phyloP scores from a whole-genome alignment of 768 basidiomycete genomes.

The Leccinum fibrillosum region DNA sequence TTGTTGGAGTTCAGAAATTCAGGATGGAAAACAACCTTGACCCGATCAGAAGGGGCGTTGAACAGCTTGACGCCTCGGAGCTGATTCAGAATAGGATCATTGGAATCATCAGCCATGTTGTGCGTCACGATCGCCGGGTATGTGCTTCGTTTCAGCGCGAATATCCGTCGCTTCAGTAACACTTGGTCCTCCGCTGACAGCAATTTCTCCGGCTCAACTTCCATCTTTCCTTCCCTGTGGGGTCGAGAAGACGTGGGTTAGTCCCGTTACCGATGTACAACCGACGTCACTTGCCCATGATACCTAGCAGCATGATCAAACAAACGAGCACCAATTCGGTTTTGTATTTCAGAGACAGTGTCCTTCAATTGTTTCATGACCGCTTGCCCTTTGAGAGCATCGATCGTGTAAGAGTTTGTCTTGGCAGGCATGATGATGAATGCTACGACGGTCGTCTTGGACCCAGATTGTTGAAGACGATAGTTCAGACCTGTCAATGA shows the following conservation, averaged over 20 bases:
- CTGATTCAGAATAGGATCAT: slow-evolving; percentile 92
- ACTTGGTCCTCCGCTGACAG: slow-evolving; percentile 92
- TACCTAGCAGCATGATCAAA: slow-evolving; percentile 95
- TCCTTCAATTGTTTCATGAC: slow-evolving; percentile 96
- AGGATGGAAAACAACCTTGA: slow-evolving; percentile 97
- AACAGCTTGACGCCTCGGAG: slow-evolving; percentile 92
- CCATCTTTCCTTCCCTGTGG: slow-evolving; percentile 65
- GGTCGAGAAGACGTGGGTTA: background rate
- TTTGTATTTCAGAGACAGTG: slow-evolving; percentile 93
- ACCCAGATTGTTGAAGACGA: slow-evolving; percentile 57
- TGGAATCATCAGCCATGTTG: slow-evolving; percentile 94
- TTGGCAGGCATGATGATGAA: slow-evolving; percentile 99
- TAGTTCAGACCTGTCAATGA: slow-evolving; percentile 48
- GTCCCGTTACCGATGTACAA: background rate
- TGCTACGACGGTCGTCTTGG: slow-evolving; percentile 85
- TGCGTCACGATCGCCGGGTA: slow-evolving; percentile 98
- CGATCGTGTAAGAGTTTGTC: slow-evolving; percentile 95
- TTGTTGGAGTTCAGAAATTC: slow-evolving; percentile 98
- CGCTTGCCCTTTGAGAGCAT: slow-evolving; percentile 95
- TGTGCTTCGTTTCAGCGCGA: slow-evolving; percentile 91
- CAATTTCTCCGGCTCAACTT: slow-evolving; percentile 71
- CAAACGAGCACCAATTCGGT: slow-evolving; percentile 84
- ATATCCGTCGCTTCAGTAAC: slow-evolving; percentile 91
- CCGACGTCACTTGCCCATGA: slow-evolving; percentile 62
- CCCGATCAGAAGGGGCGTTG: slow-evolving; percentile 83